Evolutionary conservation across 495 filamentous ascomycete genomes (phyloP).

Genomic region (Copromyces sp.): DNA sequence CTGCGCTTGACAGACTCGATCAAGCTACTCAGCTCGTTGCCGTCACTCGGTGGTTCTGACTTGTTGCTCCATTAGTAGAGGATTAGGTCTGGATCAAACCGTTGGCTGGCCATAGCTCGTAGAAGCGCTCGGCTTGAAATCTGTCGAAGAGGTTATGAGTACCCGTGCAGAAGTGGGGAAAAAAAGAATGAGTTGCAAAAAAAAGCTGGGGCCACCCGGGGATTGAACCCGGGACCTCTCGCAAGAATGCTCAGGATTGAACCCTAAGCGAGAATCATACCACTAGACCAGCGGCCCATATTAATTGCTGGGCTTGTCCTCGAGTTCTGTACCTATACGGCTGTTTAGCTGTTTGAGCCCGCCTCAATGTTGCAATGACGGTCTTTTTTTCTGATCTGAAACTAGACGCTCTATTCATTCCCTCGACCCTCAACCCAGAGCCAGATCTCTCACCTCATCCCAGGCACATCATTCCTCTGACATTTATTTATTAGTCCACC

Average conservation of each 20-base stretch:
- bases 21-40: no score
- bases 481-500: background rate
- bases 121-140: no score
- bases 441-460: background rate
- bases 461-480: background rate
- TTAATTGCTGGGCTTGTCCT: background rate
- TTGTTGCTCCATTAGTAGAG: no score
- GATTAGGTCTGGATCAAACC: no score
- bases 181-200: background rate
- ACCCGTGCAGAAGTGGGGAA: background rate
- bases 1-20: no score
- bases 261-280: conserved; percentile 1
- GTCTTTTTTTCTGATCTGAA: background rate
- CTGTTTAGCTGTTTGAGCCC: no score
- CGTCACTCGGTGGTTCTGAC: no score
- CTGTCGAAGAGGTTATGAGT: no score
- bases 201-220: background rate
- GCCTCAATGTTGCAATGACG: background rate
- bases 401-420: background rate
- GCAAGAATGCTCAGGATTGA: background rate
- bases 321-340: background rate
- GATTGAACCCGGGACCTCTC: background rate
- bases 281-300: background rate
- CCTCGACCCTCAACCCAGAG: background rate
- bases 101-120: no score